Evolutionary conservation across 208 protist genomes (phyloP).

Genomic region (Phytomonas sp.): DNA sequence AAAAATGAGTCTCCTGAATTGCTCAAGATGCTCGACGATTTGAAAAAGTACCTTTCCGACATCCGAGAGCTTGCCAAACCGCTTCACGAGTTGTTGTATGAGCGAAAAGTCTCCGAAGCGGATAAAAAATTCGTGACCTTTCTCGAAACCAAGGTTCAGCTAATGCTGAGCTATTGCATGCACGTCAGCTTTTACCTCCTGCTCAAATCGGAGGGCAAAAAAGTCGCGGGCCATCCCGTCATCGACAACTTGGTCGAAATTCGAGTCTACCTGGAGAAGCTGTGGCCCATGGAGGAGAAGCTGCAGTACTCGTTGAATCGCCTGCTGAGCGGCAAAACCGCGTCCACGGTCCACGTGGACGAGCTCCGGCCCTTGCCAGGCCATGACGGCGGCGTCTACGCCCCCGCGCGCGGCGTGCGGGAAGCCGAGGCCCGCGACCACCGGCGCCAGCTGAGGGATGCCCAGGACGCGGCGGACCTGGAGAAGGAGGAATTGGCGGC

Average conservation of each 20-base stretch:
- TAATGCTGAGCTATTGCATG: constrained; percentile 95
- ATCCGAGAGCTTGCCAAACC: constrained; percentile 81
- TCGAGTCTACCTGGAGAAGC: constrained; percentile 91
- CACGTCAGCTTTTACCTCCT: constrained; percentile 92
- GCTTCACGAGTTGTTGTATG: constrained; percentile 75
- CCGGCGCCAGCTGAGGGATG: constrained; percentile 46
- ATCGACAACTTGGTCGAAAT: constrained; percentile 90
- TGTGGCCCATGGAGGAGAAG: constrained; percentile 92
- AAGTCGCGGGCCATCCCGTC: constrained; percentile 90
- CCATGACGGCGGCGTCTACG: constrained; percentile 22
- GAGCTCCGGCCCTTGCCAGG: constrained; percentile 62
- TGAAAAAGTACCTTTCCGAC: constrained; percentile 76
- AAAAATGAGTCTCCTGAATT: constrained; percentile 88
- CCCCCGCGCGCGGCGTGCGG: constrained; percentile 16
- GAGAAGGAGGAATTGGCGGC: constrained; percentile 73
- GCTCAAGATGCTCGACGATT: constrained; percentile 83
- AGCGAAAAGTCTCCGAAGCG: constrained; percentile 53
- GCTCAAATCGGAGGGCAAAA: constrained; percentile 87
- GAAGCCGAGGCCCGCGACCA: constrained; percentile 56
- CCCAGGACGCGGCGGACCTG: constrained; percentile 69
- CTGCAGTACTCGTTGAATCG: constrained; percentile 94
- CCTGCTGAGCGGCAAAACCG: constrained; percentile 78
- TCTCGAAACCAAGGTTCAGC: constrained; percentile 87
- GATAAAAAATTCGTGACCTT: constrained; percentile 82
- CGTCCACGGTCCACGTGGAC: constrained; percentile 46